Conservation (phyloP, 805 yeast species). For the Brettanomyces sp. region DNA sequence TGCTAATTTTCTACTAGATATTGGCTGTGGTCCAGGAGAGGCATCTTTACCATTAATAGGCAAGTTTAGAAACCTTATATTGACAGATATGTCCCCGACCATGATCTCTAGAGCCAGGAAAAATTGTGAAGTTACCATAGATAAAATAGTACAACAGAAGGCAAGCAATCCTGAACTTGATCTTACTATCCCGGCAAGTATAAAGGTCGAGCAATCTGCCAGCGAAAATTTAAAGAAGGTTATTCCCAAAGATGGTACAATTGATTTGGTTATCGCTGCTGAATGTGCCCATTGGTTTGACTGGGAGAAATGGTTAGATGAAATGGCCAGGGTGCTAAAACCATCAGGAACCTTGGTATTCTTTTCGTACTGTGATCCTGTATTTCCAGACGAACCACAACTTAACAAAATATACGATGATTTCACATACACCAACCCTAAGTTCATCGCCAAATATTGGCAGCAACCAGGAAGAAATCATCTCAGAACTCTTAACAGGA, state of each 20-base stretch:
- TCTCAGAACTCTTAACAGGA: slow-evolving; percentile 35
- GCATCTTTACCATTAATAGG: slow-evolving; percentile 37
- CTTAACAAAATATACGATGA: slow-evolving; percentile 44
- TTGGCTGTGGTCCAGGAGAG: slow-evolving; percentile 50
- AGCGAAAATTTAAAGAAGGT: slow-evolving; percentile 17
- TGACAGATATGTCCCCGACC: slow-evolving; percentile 36
- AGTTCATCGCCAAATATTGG: slow-evolving; percentile 64
- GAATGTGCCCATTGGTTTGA: slow-evolving; percentile 82
- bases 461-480: slow-evolving; percentile 70
- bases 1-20: slow-evolving; percentile 30
- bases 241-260: slow-evolving; percentile 15
- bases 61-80: slow-evolving; percentile 28
- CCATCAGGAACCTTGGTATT: slow-evolving; percentile 46
- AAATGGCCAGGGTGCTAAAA: slow-evolving; percentile 28
- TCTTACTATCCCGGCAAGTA: slow-evolving; percentile 1
- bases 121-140: slow-evolving; percentile 3
- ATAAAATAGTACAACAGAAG: background rate
- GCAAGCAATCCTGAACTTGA: background rate
- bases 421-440: slow-evolving; percentile 33
- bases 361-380: slow-evolving; percentile 76
- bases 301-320: slow-evolving; percentile 18
- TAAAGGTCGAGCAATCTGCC: slow-evolving; percentile 9
- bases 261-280: slow-evolving; percentile 69
- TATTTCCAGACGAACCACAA: slow-evolving; percentile 37
- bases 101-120: slow-evolving; percentile 37